phyloP scores from a whole-genome alignment of 306 rosid genomes.

The Spatholobus suberectus region DNA sequence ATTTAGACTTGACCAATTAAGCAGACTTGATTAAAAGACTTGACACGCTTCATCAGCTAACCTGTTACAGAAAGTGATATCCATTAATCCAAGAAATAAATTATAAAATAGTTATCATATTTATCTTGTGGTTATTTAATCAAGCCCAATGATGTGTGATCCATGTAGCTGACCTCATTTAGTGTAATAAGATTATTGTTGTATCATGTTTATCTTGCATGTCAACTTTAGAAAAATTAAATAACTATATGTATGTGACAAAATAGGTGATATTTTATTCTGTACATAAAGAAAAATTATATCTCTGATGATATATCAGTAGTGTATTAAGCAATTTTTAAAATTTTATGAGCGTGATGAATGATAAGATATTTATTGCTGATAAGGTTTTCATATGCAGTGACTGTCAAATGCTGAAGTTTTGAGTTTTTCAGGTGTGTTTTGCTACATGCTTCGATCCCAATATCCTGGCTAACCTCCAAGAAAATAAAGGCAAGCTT shows the following conservation, averaged over 20 bases:
- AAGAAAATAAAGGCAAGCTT: constrained; percentile 72
- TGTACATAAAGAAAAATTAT: background rate
- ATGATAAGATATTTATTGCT: constrained; percentile 25
- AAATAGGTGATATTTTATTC: constrained; percentile 12
- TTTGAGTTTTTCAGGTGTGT: constrained; percentile 71
- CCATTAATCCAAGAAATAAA: background rate
- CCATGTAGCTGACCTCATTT: background rate
- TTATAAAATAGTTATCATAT: constrained; percentile 21
- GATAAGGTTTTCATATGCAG: constrained; percentile 9
- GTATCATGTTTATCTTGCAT: background rate
- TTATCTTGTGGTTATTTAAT: background rate
- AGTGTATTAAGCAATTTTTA: background rate
- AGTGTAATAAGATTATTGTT: background rate
- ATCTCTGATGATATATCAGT: background rate
- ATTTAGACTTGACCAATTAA: background rate
- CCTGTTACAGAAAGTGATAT: background rate
- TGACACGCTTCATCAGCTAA: constrained; percentile 23
- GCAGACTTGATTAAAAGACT: background rate
- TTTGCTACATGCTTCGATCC: constrained; percentile 98
- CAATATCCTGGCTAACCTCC: constrained; percentile 73
- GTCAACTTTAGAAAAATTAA: background rate
- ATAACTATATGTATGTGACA: background rate
- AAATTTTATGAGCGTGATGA: background rate
- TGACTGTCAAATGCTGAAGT: constrained; percentile 32
- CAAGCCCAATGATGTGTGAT: background rate